Evolutionary conservation across 2,329 filamentous ascomycete species (phyloP).

Genomic region (Penicillium sp.): DNA sequence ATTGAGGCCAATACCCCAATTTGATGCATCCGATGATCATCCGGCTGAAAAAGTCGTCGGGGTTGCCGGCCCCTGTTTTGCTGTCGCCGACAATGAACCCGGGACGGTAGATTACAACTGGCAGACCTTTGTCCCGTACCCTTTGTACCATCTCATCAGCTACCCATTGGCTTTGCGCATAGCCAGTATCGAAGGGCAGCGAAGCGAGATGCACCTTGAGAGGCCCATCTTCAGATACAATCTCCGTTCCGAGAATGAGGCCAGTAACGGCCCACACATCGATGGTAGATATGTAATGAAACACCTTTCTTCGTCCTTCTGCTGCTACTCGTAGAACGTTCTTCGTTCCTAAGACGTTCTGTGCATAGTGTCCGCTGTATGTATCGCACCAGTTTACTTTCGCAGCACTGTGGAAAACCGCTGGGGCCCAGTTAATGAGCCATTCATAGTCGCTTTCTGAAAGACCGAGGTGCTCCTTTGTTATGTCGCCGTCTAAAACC

Average conservation of each 20-base stretch:
- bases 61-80: constrained; percentile 61
- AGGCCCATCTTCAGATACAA: constrained; percentile 8
- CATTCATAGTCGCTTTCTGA: not conserved
- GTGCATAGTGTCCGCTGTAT: not conserved
- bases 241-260: constrained; percentile 3
- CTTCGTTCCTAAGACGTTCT: not conserved
- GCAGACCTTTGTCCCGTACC: constrained; percentile 70
- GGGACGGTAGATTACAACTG: constrained; percentile 70
- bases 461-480: not conserved
- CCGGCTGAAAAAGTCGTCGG: constrained; percentile 80
- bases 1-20: constrained; percentile 45
- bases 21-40: constrained; percentile 81
- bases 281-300: constrained; percentile 7
- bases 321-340: not conserved
- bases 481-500: constrained; percentile 54
- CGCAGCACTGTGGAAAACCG: not conserved
- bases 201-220: constrained; percentile 7
- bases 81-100: constrained; percentile 77
- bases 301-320: not conserved
- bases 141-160: constrained; percentile 67
- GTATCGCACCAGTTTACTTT: not conserved
- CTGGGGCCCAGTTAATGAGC: not conserved
- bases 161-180: constrained; percentile 84
- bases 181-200: constrained; percentile 66
- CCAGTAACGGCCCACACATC: constrained; percentile 10